phyloP scores from a whole-genome alignment of 768 basidiomycete species.

The Mycena pura region DNA sequence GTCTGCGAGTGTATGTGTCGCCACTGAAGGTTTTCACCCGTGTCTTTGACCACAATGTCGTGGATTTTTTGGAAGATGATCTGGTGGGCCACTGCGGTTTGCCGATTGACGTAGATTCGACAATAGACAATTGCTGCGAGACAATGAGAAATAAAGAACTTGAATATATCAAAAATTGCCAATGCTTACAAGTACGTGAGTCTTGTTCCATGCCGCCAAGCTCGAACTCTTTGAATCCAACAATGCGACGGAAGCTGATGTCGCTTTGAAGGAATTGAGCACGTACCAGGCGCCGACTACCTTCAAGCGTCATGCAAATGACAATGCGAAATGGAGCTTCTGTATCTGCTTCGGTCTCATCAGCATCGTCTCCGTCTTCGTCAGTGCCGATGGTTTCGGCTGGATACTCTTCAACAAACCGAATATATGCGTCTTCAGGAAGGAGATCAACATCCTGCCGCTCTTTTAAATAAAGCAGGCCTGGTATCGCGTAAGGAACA shows the following conservation, averaged over 20 bases:
- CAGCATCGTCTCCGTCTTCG: no score
- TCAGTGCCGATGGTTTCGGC: no score
- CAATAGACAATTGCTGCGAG: conserved; percentile 13
- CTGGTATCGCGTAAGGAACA: no score
- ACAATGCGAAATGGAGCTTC: conserved; percentile 24
- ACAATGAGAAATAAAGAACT: conserved; percentile 22
- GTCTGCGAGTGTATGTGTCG: conserved; percentile 19
- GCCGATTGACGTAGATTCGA: conserved; percentile 20
- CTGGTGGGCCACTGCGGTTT: conserved; percentile 27
- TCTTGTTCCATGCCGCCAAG: conserved; percentile 27
- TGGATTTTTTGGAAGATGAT: conserved; percentile 19
- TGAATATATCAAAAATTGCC: neutral
- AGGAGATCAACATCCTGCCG: no score
- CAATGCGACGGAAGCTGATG: conserved; percentile 15
- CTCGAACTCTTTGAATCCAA: conserved; percentile 37
- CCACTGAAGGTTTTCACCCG: conserved; percentile 21
- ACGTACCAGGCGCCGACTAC: conserved; percentile 21
- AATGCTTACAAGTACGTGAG: conserved; percentile 29
- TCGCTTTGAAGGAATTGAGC: conserved; percentile 34
- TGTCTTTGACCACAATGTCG: conserved; percentile 21
- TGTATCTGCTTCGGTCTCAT: no score
- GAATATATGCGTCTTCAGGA: no score
- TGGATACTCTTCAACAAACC: no score
- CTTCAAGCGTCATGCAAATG: conserved; percentile 32
- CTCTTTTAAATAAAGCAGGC: no score